Evolutionary conservation across 371 early-diverging fungal genomes (phyloP).

Genomic region (Rhizopus arrhizus): DNA sequence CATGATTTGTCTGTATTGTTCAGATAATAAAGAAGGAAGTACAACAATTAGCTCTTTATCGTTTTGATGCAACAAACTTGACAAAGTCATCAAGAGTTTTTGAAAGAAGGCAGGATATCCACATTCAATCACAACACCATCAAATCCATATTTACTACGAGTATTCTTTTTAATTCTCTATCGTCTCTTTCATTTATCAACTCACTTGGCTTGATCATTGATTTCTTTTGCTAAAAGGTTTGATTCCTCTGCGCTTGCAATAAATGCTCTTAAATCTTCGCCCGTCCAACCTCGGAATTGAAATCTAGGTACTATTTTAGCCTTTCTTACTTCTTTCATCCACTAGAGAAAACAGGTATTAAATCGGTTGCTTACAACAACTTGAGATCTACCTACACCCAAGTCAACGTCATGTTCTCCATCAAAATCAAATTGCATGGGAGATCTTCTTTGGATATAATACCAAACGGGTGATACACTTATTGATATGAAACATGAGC

Average conservation of each 20-base stretch:
- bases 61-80: conserved; percentile 28
- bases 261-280: conserved; percentile 43
- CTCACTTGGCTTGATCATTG: conserved; percentile 39
- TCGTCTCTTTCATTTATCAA: not conserved
- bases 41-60: conserved; percentile 51
- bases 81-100: conserved; percentile 36
- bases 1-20: conserved; percentile 32
- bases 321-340: conserved; percentile 56
- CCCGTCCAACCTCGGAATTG: conserved; percentile 49
- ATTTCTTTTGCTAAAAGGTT: conserved; percentile 35
- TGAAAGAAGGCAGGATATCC: conserved; percentile 48
- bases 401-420: conserved; percentile 68
- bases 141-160: conserved; percentile 50
- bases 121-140: conserved; percentile 63
- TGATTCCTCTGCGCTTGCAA: conserved; percentile 25
- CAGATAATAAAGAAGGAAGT: conserved; percentile 46
- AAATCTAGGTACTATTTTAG: conserved; percentile 62
- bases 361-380: not conserved
- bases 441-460: conserved; percentile 40
- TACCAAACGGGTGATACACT: conserved; percentile 67
- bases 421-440: conserved; percentile 36
- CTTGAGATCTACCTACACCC: conserved; percentile 25
- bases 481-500: not conserved
- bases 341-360: conserved; percentile 31
- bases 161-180: not conserved